Base-by-base conservation (phyloP, 2,329 filamentous ascomycete species). In the Zymoseptoria tritici region DNA sequence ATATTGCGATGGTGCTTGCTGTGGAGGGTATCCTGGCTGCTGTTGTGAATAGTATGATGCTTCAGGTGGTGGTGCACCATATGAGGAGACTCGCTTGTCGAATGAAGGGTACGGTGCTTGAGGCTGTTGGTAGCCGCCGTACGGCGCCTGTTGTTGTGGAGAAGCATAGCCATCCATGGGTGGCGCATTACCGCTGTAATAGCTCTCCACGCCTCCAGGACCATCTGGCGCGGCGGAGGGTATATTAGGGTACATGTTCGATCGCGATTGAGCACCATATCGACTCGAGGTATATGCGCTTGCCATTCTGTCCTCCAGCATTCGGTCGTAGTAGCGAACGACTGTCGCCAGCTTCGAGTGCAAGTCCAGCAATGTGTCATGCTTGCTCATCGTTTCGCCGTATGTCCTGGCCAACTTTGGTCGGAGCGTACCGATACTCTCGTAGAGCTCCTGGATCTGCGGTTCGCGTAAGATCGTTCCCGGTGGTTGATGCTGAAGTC, bases 341-440 rank as follows among this genome's bases (percentile, higher is more conserved):
- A 97, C 94, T 0, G 93, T 97, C 0, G 93, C 94, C 22, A 99
- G 80, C 73, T 99, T 99, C 19, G 91, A 89, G 72, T 99, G 94
- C 0, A 99, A 80, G 73, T 99, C 94, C 22, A 97, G 83, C 9
- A 99, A 81, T 0, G 93, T 94, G 73, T 99, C 92, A 74, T 97
- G 94, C 76, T 99, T 99, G 83, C 94, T 97, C 94, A 99, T 97
- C 0, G 94, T 97, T 78, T 99, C 94, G 58, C 94, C 94, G 72
- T 97, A 97, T 0, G 93, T 97, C 59, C 94, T 85, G 4, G 94
- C 94, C 58, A 99, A 80, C 74, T 99, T 99, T 1, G 94, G 94
- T 55, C 94, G 84, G 63, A 99, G 78, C 16, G 91, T 83, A n/a
- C 93, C 91, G 68, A 99, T 97, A 68, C 92, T 95, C 71, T 97